phyloP scores from a whole-genome alignment of 148 eudicot species.

The Amaranthus palmeri region DNA sequence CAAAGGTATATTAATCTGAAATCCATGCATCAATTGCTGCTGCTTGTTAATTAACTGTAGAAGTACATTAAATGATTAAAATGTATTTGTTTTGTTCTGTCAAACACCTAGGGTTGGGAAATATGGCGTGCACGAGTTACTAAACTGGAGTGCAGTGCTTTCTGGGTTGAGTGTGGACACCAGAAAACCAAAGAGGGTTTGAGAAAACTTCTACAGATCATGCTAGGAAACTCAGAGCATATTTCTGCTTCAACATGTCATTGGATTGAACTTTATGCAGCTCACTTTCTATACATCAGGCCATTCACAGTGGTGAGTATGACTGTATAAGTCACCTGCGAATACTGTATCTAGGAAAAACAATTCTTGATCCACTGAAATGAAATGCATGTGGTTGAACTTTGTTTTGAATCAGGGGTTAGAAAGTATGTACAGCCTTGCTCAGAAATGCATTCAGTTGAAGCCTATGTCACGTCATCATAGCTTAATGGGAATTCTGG shows the following conservation, averaged over 20 bases:
- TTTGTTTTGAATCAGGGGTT: conserved; percentile 62
- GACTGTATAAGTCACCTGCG: conserved; percentile 47
- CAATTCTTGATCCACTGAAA: background rate
- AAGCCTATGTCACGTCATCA: conserved; percentile 58
- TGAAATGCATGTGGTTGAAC: background rate
- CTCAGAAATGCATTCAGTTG: conserved; percentile 79
- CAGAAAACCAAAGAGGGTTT: conserved; percentile 62
- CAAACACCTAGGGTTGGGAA: conserved; percentile 73
- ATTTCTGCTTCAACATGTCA: conserved; percentile 63
- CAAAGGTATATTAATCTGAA: conserved; percentile 43
- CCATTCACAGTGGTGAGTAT: conserved; percentile 95
- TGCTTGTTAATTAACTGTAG: background rate
- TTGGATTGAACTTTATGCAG: conserved; percentile 83
- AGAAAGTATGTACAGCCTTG: conserved; percentile 76
- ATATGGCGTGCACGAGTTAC: conserved; percentile 85
- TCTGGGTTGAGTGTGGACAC: conserved; percentile 91
- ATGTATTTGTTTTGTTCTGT: background rate
- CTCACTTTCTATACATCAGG: conserved; percentile 77
- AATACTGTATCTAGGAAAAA: background rate
- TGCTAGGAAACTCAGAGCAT: conserved; percentile 69
- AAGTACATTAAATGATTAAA: conserved; percentile 1
- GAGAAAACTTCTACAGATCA: conserved; percentile 73
- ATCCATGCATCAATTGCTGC: conserved; percentile 1
- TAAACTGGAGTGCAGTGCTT: conserved; percentile 90
- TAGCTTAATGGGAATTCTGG: conserved; percentile 62